A percentile compares a stretch with the other conserved stretches of the same genome.
phyloP scores from a whole-genome alignment of 2,329 filamentous ascomycete genomes.

The Fusarium redolens region DNA sequence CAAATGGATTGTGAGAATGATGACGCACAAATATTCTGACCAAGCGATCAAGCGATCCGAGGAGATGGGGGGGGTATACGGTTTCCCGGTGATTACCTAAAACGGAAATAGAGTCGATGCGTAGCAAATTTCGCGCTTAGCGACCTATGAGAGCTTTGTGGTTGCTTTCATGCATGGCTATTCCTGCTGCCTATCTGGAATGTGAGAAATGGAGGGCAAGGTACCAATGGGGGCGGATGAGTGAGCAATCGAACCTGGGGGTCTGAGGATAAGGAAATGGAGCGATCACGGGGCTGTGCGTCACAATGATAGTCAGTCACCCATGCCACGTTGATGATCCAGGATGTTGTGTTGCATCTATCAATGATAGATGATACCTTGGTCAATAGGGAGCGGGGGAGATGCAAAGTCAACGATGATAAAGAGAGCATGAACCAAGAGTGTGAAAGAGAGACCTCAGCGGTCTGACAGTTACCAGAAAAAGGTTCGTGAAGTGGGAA shows the following conservation, averaged over 20 bases:
- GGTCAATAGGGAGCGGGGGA: slow-evolving; percentile 22
- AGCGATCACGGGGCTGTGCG: slow-evolving; percentile 33
- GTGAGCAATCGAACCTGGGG: slow-evolving; percentile 26
- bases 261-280: slow-evolving; percentile 10
- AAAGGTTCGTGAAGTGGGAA: slow-evolving; percentile 15
- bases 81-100: slow-evolving; percentile 23
- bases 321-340: slow-evolving; percentile 17
- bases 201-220: slow-evolving; percentile 13
- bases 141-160: slow-evolving; percentile 16
- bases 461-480: slow-evolving; percentile 7
- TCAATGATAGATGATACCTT: slow-evolving; percentile 8
- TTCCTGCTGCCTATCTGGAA: slow-evolving; percentile 24
- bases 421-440: not conserved
- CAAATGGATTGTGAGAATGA: slow-evolving; percentile 6
- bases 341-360: slow-evolving; percentile 25
- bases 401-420: slow-evolving; percentile 9
- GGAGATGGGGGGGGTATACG: slow-evolving; percentile 19
- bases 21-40: not conserved
- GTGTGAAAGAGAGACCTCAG: not conserved
- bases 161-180: slow-evolving; percentile 29
- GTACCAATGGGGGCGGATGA: slow-evolving; percentile 23
- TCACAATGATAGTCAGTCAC: slow-evolving; percentile 26
- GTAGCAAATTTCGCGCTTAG: slow-evolving; percentile 22
- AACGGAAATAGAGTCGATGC: slow-evolving; percentile 13
- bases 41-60: not conserved